Evolutionary conservation across 805 yeast species (phyloP).

Genomic region (Blastobotrys muscicola): DNA sequence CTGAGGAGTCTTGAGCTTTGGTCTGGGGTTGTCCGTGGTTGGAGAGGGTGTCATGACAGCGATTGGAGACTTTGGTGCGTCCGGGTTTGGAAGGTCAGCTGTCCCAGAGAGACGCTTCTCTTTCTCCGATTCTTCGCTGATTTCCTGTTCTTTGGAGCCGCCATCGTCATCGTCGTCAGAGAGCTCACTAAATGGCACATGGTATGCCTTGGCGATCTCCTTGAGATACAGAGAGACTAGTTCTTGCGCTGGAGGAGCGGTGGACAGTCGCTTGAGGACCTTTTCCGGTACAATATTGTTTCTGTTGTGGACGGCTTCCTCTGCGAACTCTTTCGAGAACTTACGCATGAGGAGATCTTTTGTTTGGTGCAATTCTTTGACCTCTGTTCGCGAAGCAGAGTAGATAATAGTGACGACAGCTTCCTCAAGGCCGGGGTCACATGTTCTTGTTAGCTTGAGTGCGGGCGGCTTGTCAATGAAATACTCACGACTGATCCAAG

Average conservation of each 20-base stretch:
- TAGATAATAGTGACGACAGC: constrained; percentile 63
- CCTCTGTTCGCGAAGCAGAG: constrained; percentile 63
- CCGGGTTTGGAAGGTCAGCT: constrained; percentile 17
- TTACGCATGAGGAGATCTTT: constrained; percentile 53
- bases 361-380: constrained; percentile 56
- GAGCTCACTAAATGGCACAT: constrained; percentile 58
- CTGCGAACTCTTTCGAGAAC: constrained; percentile 61
- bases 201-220: constrained; percentile 75
- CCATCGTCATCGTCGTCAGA: constrained; percentile 27
- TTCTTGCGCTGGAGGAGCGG: constrained; percentile 55
- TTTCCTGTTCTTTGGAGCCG: constrained; percentile 14
- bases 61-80: constrained; percentile 12
- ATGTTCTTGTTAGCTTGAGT: constrained; percentile 20
- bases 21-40: constrained; percentile 23
- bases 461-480: constrained; percentile 24
- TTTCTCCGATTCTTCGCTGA: constrained; percentile 8
- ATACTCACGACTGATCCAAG: constrained; percentile 30
- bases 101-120: constrained; percentile 11
- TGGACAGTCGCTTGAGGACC: constrained; percentile 50
- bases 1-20: constrained; percentile 15
- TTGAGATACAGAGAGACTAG: constrained; percentile 60
- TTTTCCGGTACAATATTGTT: constrained; percentile 54
- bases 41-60: constrained; percentile 25
- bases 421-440: constrained; percentile 60
- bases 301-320: constrained; percentile 43